Percentiles rank a stretch among this genome's conserved stretches.
phyloP scores from a whole-genome alignment of 257 asterid genomes.

The Asclepias syriaca region DNA sequence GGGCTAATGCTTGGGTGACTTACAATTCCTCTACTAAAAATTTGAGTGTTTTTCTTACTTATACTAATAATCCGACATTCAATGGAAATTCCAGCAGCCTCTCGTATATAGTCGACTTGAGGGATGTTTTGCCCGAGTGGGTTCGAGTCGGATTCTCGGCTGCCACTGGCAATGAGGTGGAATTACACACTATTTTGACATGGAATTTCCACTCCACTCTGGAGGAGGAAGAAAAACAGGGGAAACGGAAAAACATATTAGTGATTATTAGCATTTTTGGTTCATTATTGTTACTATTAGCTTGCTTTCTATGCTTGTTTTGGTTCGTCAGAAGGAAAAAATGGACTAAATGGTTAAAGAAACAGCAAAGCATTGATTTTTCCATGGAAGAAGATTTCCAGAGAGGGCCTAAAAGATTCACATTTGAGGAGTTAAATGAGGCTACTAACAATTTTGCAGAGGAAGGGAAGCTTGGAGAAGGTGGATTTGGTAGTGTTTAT shows the following conservation, averaged over 20 bases:
- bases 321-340: not conserved
- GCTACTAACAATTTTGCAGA: constrained; percentile 1
- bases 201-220: not conserved
- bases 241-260: not conserved
- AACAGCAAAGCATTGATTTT: not conserved
- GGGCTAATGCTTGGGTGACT: constrained; percentile 25
- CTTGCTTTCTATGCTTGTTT: not conserved
- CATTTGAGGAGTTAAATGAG: not conserved
- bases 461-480: constrained; percentile 4
- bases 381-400: not conserved
- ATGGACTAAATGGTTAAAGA: constrained; percentile 1
- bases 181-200: not conserved
- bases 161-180: not conserved
- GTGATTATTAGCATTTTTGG: not conserved
- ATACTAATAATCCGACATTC: constrained; percentile 1
- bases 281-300: not conserved
- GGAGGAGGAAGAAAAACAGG: not conserved
- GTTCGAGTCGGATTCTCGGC: constrained; percentile 2
- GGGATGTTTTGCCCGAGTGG: not conserved
- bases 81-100: constrained; percentile 2
- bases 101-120: not conserved
- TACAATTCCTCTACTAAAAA: constrained; percentile 20
- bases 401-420: constrained; percentile 1
- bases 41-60: constrained; percentile 18
- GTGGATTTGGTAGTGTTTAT: constrained; percentile 1